These are phyloP conservation scores for Xylaria sp. DNA, from an alignment of 2,329 filamentous ascomycete species.

Conservation along the genomic window DNA sequence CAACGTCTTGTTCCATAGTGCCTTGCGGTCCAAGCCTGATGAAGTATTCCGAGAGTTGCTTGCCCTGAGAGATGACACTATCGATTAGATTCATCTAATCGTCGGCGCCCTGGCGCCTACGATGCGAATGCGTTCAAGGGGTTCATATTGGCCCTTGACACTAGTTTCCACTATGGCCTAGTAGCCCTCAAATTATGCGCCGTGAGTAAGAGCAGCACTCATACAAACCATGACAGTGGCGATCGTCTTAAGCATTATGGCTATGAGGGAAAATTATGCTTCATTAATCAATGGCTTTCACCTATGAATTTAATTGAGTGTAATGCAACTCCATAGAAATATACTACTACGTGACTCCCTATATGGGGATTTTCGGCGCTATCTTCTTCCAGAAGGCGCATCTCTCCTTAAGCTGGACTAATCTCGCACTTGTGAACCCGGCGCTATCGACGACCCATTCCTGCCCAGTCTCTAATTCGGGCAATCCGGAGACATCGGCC, in stretches of 20 bases:
- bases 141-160: neutral
- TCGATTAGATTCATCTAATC: constrained; percentile 58
- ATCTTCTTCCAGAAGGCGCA: constrained; percentile 66
- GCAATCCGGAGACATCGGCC: constrained; percentile 56
- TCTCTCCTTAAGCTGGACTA: constrained; percentile 56
- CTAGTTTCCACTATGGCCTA: neutral
- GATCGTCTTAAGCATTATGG: too few relatives aligned
- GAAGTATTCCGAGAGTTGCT: constrained; percentile 84
- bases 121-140: neutral
- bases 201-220: too few relatives aligned
- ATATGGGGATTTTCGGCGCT: constrained; percentile 60
- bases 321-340: too few relatives aligned
- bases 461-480: constrained; percentile 53
- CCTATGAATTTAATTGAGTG: neutral
- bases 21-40: constrained; percentile 75
- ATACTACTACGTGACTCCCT: constrained; percentile 2
- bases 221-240: too few relatives aligned
- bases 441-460: constrained; percentile 63
- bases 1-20: constrained; percentile 89
- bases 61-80: constrained; percentile 75
- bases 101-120: neutral
- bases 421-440: constrained; percentile 56
- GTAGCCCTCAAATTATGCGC: neutral
- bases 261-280: too few relatives aligned
- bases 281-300: neutral